Conservation (phyloP, 495 filamentous ascomycete genomes). For the Aspergillus homomorphus region DNA sequence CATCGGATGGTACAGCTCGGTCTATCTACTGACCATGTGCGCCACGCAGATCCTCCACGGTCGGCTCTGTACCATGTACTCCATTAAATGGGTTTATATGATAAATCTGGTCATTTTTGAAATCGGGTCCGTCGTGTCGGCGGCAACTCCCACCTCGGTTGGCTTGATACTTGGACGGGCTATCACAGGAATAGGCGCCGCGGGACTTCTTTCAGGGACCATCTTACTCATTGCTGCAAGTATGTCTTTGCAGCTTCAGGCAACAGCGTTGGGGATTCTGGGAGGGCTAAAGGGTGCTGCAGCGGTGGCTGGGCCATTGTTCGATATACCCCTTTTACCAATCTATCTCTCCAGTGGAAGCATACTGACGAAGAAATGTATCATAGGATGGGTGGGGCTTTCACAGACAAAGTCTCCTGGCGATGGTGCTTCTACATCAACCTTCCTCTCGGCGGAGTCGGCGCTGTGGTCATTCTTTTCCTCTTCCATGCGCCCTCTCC, state of each 20-base stretch:
- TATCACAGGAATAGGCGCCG: conserved; percentile 43
- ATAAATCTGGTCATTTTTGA: conserved; percentile 64
- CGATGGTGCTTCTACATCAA: conserved; percentile 63
- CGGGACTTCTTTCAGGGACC: conserved; percentile 31
- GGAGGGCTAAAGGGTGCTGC: too few relatives aligned
- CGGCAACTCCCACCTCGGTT: conserved; percentile 49
- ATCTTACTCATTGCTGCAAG: conserved; percentile 14
- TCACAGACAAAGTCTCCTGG: conserved; percentile 25
- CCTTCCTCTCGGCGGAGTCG: conserved; percentile 53
- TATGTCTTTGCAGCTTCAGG: conserved; percentile 52
- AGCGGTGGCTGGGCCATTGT: too few relatives aligned
- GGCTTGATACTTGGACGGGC: conserved; percentile 61
- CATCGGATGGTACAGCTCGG: conserved; percentile 7
- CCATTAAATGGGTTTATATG: conserved; percentile 56
- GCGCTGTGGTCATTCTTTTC: conserved; percentile 40
- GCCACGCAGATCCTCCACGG: conserved; percentile 45
- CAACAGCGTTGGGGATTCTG: too few relatives aligned
- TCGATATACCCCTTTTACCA: conserved; percentile 51
- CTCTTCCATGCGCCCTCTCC: neutral
- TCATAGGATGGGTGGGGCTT: conserved; percentile 31
- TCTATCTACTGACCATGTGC: neutral
- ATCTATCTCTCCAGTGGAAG: conserved; percentile 51
- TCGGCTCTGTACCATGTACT: conserved; percentile 63
- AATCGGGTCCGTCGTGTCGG: conserved; percentile 64
- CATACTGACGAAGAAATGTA: too few relatives aligned